A percentile compares a stretch with the other conserved stretches of the same genome.
Conservation (phyloP, 2,329 filamentous ascomycete genomes). For the Fusarium brachygibbosum region DNA sequence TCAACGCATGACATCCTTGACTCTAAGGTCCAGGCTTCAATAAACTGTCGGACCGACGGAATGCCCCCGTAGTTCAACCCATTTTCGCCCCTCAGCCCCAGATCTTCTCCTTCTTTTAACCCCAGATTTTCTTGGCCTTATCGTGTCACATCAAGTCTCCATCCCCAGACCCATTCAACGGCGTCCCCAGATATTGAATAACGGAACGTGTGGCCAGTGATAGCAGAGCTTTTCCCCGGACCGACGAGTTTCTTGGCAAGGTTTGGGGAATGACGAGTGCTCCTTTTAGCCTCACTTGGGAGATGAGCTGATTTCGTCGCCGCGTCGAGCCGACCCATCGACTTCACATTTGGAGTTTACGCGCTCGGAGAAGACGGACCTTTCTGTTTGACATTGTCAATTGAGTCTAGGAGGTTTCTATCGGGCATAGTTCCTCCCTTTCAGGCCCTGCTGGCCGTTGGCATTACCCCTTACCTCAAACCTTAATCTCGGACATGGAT, state of each 20-base stretch:
- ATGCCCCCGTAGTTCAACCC: neutral
- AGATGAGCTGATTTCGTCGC: conserved; percentile 12
- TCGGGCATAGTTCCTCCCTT: neutral
- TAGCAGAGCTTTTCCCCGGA: conserved; percentile 11
- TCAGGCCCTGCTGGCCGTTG: neutral
- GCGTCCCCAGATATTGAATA: neutral
- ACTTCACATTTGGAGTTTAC: neutral
- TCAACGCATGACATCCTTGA: neutral
- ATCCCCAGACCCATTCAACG: conserved; percentile 17
- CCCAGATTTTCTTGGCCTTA: conserved; percentile 37
- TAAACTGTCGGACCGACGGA: conserved; percentile 33
- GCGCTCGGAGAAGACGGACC: neutral
- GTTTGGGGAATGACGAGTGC: conserved; percentile 18
- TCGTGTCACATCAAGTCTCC: conserved; percentile 5
- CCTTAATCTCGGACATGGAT: conserved; percentile 16
- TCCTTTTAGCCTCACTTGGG: conserved; percentile 14
- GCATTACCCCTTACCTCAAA: conserved; percentile 1
- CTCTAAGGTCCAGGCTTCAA: neutral
- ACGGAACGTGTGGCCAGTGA: neutral
- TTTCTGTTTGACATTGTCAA: neutral
- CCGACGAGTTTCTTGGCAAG: conserved; percentile 13
- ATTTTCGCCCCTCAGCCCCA: conserved; percentile 30
- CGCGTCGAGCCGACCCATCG: conserved; percentile 1
- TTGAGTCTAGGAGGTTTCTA: neutral
- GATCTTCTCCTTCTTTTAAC: conserved; percentile 36